phyloP scores from a whole-genome alignment of 805 yeast species.

The Nadsonia fulvescens region DNA sequence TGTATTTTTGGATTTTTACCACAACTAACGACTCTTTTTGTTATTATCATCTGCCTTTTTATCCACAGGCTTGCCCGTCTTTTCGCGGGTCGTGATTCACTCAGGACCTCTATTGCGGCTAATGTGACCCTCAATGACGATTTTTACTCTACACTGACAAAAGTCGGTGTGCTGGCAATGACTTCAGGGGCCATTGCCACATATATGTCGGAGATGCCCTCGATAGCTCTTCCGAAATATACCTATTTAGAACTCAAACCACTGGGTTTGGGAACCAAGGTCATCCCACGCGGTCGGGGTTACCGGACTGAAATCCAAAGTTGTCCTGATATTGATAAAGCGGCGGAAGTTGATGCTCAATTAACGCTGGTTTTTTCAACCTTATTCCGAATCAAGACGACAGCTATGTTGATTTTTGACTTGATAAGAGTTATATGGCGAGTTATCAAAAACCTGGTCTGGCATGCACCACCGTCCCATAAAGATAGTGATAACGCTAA shows the following conservation, averaged over 20 bases:
- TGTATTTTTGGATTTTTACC: conserved; percentile 47
- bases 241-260: conserved; percentile 34
- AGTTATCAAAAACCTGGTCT: too few relatives aligned
- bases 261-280: conserved; percentile 1
- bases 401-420: too few relatives aligned
- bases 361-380: background rate
- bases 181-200: conserved; percentile 52
- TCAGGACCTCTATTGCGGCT: conserved; percentile 20
- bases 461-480: too few relatives aligned
- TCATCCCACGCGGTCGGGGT: conserved; percentile 2
- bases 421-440: too few relatives aligned
- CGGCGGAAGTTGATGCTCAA: conserved; percentile 2
- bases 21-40: conserved; percentile 34
- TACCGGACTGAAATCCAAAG: conserved; percentile 57
- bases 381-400: conserved; percentile 2
- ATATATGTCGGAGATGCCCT: conserved; percentile 40
- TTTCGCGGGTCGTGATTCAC: conserved; percentile 30
- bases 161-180: conserved; percentile 43
- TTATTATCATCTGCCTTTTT: conserved; percentile 31
- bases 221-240: conserved; percentile 27
- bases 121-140: conserved; percentile 33
- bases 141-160: conserved; percentile 43
- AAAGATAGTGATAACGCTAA: too few relatives aligned
- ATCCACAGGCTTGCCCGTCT: conserved; percentile 43
- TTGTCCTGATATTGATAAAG: conserved; percentile 39